These are phyloP conservation scores for Acer negundo DNA, from an alignment of 345 rosid genomes.

Conservation along the genomic window DNA sequence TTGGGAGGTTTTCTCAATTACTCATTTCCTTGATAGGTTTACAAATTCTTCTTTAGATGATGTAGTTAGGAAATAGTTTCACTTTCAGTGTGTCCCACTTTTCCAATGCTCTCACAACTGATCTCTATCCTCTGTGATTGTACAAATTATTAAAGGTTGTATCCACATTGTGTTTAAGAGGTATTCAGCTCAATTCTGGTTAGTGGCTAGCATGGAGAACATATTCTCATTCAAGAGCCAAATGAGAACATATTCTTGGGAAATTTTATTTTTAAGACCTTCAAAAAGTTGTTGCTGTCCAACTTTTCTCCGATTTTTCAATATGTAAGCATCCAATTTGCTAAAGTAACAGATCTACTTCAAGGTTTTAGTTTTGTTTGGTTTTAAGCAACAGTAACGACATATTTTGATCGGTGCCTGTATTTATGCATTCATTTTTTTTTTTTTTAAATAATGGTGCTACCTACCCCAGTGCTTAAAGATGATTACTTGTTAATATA, in stretches of 20 bases:
- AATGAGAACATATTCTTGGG: neutral
- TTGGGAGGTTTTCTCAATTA: neutral
- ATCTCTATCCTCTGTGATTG: neutral
- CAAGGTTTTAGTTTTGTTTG: conserved; percentile 2
- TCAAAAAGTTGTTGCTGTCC: neutral
- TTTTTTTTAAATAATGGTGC: neutral
- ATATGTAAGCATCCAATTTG: neutral
- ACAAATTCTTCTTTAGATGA: neutral
- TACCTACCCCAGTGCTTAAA: neutral
- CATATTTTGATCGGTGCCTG: neutral
- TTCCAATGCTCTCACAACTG: neutral
- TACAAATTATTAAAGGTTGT: neutral
- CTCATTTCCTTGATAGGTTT: neutral
- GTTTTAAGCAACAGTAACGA: neutral
- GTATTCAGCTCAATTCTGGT: neutral
- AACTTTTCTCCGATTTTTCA: neutral
- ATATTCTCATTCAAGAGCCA: conserved; percentile 4
- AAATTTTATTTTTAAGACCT: neutral
- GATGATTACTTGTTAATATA: neutral
- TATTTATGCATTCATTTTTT: neutral
- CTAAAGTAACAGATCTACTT: neutral
- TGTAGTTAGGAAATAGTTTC: neutral
- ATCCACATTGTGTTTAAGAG: neutral
- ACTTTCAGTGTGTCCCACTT: neutral
- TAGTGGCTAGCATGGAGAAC: neutral